A percentile compares a stretch with the other conserved stretches of the same genome.
Evolutionary conservation across 2,329 filamentous ascomycete genomes (phyloP).

Genomic region (Xylariales sp.): DNA sequence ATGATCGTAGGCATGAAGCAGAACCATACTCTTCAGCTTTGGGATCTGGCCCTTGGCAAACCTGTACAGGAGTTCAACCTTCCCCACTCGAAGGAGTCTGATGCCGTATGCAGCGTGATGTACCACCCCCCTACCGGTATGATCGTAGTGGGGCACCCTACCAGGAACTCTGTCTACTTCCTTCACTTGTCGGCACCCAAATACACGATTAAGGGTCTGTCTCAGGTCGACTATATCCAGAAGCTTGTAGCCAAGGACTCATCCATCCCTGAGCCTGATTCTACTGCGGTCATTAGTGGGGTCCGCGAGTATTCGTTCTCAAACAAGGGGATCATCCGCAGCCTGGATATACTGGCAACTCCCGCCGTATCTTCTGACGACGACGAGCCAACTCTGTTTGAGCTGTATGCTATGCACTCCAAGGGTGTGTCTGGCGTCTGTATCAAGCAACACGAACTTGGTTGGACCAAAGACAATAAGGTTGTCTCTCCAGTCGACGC

Average conservation of each 20-base stretch:
- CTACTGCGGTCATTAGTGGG: conserved; percentile 95
- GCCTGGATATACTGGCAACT: conserved; percentile 79
- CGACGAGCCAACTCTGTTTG: conserved; percentile 76
- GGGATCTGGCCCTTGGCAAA: conserved; percentile 93
- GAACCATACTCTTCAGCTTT: conserved; percentile 96
- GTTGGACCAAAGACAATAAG: conserved; percentile 89
- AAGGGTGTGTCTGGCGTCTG: conserved; percentile 89
- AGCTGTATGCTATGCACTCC: conserved; percentile 96
- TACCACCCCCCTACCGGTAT: conserved; percentile 92
- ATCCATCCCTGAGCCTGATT: conserved; percentile 77
- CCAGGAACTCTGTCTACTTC: conserved; percentile 96
- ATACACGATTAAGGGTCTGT: conserved; percentile 78
- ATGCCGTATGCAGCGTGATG: conserved; percentile 95
- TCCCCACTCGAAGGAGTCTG: conserved; percentile 91
- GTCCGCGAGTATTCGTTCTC: conserved; percentile 92
- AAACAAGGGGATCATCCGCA: conserved; percentile 81
- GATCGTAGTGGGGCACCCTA: conserved; percentile 92
- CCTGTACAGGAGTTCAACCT: conserved; percentile 96
- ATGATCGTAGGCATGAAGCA: conserved; percentile 98
- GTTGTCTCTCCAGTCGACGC: conserved; percentile 76
- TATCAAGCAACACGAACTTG: conserved; percentile 83
- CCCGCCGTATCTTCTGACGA: conserved; percentile 59
- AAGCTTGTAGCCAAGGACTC: conserved; percentile 69
- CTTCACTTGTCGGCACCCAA: conserved; percentile 91
- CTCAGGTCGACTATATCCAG: conserved; percentile 83